Base-by-base conservation (phyloP, 2,329 filamentous ascomycete species). In the Meredithiella fracta region DNA sequence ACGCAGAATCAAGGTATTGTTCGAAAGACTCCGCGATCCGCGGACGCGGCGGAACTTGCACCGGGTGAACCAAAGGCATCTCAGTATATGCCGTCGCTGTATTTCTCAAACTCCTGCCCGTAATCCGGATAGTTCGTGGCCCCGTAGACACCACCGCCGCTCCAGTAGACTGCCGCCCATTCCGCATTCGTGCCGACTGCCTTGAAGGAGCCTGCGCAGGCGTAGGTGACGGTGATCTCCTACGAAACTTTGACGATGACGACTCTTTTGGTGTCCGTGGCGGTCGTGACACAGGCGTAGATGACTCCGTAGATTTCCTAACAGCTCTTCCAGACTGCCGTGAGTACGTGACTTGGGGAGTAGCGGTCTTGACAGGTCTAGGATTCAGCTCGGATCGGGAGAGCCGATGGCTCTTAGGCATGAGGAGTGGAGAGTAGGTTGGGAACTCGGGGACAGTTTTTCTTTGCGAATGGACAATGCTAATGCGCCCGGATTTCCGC, bases 401-500 rank as follows among this genome's bases (percentile, higher is more conserved):
- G 11, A 9, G 31, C 29, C 49, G 37, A n/a, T 29, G 54, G 31
- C 29, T 34, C 29, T 34, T 34, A 11, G 29, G 5, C 5, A 34
- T 34, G 11, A 23, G 7, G 11, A 49, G 3, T 6, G 49, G 26
- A 15, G 56, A 1, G 50, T 20, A 17, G 44, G 11, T 2, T 26
- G 47, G 14, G 51, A 42, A 14, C 31, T 22, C 22, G 50, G 47
- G 3, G 57, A 42, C 42, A 37, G 14, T 20, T 34, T 15, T 7
- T 44, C 25, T 6, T 42, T 51, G 57, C 14, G 44, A 49, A 4
- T 59, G 53, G 14, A 80, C 63, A 1, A 66, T 66, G 64, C 84
- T 83, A 63, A 80, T 78, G 59, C 81, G 76, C 42, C 79, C 79
- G 22, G 81, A 85, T 64, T 81, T 83, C 59, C 81, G 76, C 60